A percentile compares a stretch with the other conserved stretches of the same genome.
These are phyloP conservation scores for Begonia loranthoides DNA, from an alignment of 306 rosid genomes.

Conservation along the genomic window DNA sequence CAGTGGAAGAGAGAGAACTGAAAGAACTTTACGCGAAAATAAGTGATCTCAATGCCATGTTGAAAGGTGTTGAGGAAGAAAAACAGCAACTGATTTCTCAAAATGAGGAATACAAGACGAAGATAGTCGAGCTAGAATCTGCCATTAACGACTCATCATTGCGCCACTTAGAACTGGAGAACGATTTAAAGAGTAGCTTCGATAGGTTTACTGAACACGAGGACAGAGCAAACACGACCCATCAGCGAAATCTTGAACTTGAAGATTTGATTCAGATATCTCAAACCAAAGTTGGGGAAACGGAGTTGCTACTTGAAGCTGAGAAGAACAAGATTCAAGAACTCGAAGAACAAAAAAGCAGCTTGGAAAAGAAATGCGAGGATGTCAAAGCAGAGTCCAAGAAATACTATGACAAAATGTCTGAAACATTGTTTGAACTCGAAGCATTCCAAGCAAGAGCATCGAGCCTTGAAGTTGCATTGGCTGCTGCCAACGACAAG, in stretches of 20 bases:
- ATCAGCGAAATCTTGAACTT: constrained; percentile 67
- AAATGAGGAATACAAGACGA: constrained; percentile 44
- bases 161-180: constrained; percentile 44
- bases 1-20: constrained; percentile 55
- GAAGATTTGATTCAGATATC: constrained; percentile 76
- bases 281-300: constrained; percentile 53
- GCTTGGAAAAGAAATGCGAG: constrained; percentile 42
- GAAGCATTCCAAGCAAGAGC: constrained; percentile 56
- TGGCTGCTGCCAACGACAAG: constrained; percentile 43
- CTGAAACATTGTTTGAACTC: constrained; percentile 51
- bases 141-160: constrained; percentile 35
- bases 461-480: constrained; percentile 44
- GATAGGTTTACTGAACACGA: constrained; percentile 62
- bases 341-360: constrained; percentile 66
- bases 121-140: constrained; percentile 51
- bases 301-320: constrained; percentile 74
- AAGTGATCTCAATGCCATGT: constrained; percentile 36
- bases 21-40: constrained; percentile 44
- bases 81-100: constrained; percentile 35
- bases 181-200: constrained; percentile 44
- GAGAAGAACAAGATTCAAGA: constrained; percentile 85
- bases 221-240: constrained; percentile 51
- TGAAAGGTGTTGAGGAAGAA: constrained; percentile 45
- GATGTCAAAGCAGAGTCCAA: constrained; percentile 46
- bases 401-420: constrained; percentile 33